Evolutionary conservation across 371 early-diverging fungal species (phyloP).

Genomic region (Entomophthora muscae): DNA sequence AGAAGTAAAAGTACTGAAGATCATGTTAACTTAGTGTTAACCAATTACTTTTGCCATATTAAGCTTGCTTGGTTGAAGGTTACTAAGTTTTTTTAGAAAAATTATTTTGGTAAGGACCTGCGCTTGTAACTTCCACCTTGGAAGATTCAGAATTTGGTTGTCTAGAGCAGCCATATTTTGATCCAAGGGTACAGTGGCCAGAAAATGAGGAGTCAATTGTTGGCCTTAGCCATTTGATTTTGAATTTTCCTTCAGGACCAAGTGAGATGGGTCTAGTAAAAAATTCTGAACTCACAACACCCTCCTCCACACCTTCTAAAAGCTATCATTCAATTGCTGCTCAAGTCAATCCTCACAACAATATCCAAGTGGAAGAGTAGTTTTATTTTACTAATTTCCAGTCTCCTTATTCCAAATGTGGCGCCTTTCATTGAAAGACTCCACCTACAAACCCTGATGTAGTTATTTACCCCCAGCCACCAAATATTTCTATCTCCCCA

Average conservation of each 20-base stretch:
- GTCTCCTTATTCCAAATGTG: not conserved
- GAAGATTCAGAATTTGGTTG: not conserved
- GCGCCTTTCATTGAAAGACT: not conserved
- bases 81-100: not conserved
- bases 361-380: not conserved
- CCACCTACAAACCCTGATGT: not conserved
- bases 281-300: not conserved
- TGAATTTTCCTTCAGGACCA: too few relatives aligned
- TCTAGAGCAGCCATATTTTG: not conserved
- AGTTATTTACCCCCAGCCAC: not conserved
- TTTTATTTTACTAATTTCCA: not conserved
- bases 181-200: not conserved
- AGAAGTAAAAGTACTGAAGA: too few relatives aligned
- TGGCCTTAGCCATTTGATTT: not conserved
- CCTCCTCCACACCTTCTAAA: not conserved
- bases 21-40: too few relatives aligned
- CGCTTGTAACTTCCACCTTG: not conserved
- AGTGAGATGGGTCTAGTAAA: not conserved
- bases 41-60: too few relatives aligned
- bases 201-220: conserved; percentile 3
- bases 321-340: not conserved
- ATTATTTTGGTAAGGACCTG: not conserved
- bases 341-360: not conserved
- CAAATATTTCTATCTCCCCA: not conserved
- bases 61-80: not conserved